These are phyloP conservation scores for Dioszegia crocea DNA, from an alignment of 768 basidiomycete species.

Conservation along the genomic window DNA sequence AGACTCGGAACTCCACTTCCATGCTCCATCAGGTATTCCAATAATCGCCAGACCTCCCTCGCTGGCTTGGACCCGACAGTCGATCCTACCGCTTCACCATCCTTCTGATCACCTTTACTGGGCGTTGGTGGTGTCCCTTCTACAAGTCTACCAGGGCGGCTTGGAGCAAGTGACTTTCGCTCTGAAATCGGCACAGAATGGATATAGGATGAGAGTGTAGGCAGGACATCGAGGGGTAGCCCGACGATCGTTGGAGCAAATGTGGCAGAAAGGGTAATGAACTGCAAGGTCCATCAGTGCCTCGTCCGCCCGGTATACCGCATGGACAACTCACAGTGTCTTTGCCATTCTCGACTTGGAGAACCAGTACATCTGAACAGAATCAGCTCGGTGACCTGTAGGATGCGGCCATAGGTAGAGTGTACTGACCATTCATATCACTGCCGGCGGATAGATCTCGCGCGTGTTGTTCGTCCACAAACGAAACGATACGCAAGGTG, in stretches of 20 bases:
- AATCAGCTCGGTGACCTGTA: not conserved
- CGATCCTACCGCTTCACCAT: not conserved
- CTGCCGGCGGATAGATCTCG: conserved; percentile 22
- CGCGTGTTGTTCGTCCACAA: conserved; percentile 21
- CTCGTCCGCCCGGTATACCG: no score
- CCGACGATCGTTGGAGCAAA: conserved; percentile 24
- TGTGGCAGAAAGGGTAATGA: conserved; percentile 31
- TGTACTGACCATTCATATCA: conserved; percentile 34
- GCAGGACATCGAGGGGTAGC: conserved; percentile 23
- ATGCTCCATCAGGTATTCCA: conserved; percentile 36
- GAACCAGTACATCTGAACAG: conserved; percentile 32
- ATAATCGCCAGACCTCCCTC: conserved; percentile 29
- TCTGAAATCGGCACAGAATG: conserved; percentile 11
- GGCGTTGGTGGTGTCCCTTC: conserved; percentile 1
- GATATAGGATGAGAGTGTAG: conserved; percentile 17
- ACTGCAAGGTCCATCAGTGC: conserved; percentile 16
- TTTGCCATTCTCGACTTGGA: conserved; percentile 33
- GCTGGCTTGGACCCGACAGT: conserved; percentile 15
- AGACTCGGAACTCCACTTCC: conserved; percentile 13
- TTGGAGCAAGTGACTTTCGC: conserved; percentile 19
- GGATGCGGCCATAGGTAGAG: no score
- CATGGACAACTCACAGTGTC: conserved; percentile 37
- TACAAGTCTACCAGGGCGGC: not conserved
- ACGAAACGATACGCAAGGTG: conserved; percentile 20
- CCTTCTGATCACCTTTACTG: not conserved